These are phyloP conservation scores for Mycena alexandri DNA, from an alignment of 768 basidiomycete species.

Conservation along the genomic window DNA sequence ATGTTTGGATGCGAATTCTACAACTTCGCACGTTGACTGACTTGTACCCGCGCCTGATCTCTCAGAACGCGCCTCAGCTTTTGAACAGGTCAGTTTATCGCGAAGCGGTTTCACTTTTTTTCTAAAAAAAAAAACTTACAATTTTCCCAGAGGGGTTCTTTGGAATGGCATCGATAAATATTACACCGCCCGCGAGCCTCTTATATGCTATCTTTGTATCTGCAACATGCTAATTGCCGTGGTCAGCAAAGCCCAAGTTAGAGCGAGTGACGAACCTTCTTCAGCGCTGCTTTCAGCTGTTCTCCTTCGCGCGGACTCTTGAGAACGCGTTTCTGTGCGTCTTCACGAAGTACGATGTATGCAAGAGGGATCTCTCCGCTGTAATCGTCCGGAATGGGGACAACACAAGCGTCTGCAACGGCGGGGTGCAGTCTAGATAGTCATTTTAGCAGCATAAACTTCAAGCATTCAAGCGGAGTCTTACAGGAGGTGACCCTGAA, in stretches of 20 bases:
- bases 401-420: slow-evolving; percentile 73
- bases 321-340: slow-evolving; percentile 52
- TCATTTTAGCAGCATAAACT: not conserved
- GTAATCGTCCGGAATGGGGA: slow-evolving; percentile 79
- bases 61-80: slow-evolving; percentile 66
- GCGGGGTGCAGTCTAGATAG: slow-evolving; percentile 58
- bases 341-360: slow-evolving; percentile 68
- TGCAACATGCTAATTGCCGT: slow-evolving; percentile 61
- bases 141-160: slow-evolving; percentile 83
- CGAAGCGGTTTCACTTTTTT: too few species aligned
- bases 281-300: slow-evolving; percentile 59
- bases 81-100: too few species aligned
- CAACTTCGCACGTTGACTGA: slow-evolving; percentile 19
- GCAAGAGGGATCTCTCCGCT: slow-evolving; percentile 82
- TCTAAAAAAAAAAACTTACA: too few species aligned
- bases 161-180: slow-evolving; percentile 72
- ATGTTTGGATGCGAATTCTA: not conserved
- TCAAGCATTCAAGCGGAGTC: not conserved
- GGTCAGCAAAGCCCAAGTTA: not conserved
- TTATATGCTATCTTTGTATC: slow-evolving; percentile 73
- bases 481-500: slow-evolving; percentile 64
- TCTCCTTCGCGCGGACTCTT: slow-evolving; percentile 49
- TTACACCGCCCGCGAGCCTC: slow-evolving; percentile 70
- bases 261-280: slow-evolving; percentile 59
- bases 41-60: slow-evolving; percentile 55